Conservation (phyloP, 2,329 filamentous ascomycete genomes). For the Paraphoma chrysanthemicola region DNA sequence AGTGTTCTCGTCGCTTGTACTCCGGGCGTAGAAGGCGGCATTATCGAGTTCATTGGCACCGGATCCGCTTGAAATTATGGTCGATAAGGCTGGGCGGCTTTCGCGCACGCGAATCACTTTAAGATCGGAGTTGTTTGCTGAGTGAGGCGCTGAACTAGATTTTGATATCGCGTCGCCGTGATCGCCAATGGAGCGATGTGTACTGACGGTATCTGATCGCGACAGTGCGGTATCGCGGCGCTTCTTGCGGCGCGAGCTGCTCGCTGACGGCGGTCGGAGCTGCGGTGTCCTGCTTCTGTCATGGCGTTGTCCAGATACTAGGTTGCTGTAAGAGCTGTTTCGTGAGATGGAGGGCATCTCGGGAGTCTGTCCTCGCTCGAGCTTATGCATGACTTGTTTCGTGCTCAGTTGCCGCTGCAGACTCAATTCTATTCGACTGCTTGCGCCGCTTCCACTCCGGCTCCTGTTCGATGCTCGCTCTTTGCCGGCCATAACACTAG, state of each 20-base stretch:
- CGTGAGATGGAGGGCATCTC: conserved; percentile 45
- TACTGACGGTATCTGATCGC: conserved; percentile 24
- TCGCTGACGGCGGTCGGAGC: conserved; percentile 36
- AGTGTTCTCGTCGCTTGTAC: conserved; percentile 25
- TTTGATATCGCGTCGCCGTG: conserved; percentile 30
- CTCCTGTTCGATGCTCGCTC: conserved; percentile 69
- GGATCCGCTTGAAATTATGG: conserved; percentile 42
- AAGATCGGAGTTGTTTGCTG: conserved; percentile 19
- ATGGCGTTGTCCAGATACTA: conserved; percentile 32
- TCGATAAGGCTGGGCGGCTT: conserved; percentile 42
- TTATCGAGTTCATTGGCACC: conserved; percentile 11
- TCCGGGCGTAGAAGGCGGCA: conserved; percentile 3
- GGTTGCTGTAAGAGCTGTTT: conserved; percentile 42
- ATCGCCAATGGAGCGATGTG: conserved; percentile 29
- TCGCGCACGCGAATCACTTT: conserved; percentile 32
- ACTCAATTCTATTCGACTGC: conserved; percentile 49
- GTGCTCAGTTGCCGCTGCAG: conserved; percentile 49
- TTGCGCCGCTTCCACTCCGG: conserved; percentile 57
- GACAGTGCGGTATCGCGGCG: conserved; percentile 38
- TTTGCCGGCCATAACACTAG: conserved; percentile 90
- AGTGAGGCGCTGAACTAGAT: conserved; percentile 18
- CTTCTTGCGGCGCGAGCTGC: conserved; percentile 35
- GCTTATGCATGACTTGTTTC: conserved; percentile 43
- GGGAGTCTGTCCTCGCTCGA: conserved; percentile 44
- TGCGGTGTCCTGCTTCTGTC: conserved; percentile 40